Evolutionary conservation across 208 protist genomes (phyloP).

Genomic region (Acanthamoeba royreba): DNA sequence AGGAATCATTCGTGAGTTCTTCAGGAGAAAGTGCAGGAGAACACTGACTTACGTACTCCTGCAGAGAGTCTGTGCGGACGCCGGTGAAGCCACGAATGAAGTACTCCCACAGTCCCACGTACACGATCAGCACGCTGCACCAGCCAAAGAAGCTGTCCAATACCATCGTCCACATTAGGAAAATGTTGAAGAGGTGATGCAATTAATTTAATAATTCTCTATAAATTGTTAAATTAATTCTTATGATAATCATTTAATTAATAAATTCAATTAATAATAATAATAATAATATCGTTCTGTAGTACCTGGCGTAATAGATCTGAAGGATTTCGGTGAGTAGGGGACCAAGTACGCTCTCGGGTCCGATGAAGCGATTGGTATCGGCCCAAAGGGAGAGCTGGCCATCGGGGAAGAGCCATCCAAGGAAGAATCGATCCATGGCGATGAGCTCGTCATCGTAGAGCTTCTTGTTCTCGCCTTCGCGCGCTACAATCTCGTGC

Average conservation of each 20-base stretch:
- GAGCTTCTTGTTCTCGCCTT: neutral
- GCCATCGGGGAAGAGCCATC: neutral
- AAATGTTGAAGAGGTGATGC: neutral
- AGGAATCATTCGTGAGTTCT: too few species aligned
- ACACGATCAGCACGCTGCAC: conserved; percentile 26
- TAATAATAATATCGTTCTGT: neutral
- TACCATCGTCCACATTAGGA: neutral
- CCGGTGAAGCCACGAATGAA: neutral
- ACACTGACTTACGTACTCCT: neutral
- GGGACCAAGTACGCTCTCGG: neutral
- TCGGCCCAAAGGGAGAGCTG: conserved; percentile 15
- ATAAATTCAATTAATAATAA: too few species aligned
- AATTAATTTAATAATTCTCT: neutral
- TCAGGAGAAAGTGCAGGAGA: neutral
- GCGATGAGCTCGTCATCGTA: neutral
- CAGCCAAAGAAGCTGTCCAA: neutral
- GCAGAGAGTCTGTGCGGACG: neutral
- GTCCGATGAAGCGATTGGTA: neutral
- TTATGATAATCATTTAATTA: too few species aligned
- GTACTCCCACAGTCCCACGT: conserved; percentile 1
- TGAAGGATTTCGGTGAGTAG: neutral
- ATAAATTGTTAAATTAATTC: neutral
- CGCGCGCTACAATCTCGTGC: neutral
- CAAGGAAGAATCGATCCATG: neutral
- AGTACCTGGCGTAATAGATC: conserved; percentile 16